Conservation (phyloP, 768 basidiomycete species). For the Dictyophora rubrovolvata region DNA sequence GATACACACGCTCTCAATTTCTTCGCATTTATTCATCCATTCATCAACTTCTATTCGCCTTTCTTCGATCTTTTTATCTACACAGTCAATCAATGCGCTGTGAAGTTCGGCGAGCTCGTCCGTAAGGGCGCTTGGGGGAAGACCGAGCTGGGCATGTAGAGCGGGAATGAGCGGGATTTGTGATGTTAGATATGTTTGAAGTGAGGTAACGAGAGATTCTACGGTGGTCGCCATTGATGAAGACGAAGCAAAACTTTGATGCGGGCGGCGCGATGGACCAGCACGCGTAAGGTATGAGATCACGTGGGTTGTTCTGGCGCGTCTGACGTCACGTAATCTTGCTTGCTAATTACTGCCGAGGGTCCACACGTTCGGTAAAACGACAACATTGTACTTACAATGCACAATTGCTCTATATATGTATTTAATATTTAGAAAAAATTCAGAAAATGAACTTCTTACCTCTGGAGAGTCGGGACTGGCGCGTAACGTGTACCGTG, state of each 20-base stretch:
- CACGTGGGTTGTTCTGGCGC: no score
- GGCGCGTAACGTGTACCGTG: no score
- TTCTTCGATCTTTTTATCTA: slow-evolving; percentile 61
- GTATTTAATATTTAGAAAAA: no score
- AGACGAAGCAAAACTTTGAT: not conserved
- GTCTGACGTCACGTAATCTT: no score
- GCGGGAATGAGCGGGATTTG: slow-evolving; percentile 78
- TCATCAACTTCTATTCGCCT: slow-evolving; percentile 69
- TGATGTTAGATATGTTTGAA: slow-evolving; percentile 67
- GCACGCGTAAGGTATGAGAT: no score
- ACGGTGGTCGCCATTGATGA: slow-evolving; percentile 9
- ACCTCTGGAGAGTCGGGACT: no score
- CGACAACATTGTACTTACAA: no score
- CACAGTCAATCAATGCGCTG: slow-evolving; percentile 61
- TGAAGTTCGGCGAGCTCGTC: slow-evolving; percentile 71
- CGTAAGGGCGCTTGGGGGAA: slow-evolving; percentile 69
- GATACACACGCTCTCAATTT: slow-evolving; percentile 53
- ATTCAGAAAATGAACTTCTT: no score
- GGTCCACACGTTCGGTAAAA: no score
- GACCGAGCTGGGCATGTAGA: slow-evolving; percentile 74
- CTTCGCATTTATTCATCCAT: slow-evolving; percentile 55
- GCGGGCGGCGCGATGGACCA: not conserved
- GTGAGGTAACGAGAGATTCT: slow-evolving; percentile 50
- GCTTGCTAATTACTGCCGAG: no score
- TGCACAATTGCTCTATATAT: no score